Conservation (phyloP, 345 rosid species). For the Pugionium dolabratum region DNA sequence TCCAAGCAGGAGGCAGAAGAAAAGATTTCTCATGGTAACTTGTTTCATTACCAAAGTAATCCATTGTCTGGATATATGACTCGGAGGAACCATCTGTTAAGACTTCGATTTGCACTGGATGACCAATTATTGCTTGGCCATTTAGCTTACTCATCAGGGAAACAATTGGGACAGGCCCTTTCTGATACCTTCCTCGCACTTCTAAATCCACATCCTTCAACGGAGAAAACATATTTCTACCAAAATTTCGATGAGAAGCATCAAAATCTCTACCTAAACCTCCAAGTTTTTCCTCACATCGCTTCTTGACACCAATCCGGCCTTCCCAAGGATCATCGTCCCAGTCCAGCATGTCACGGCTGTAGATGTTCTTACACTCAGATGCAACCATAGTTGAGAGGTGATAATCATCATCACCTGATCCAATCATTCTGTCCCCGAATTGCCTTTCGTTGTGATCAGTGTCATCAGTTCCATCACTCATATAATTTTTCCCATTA, state of each 20-base stretch:
- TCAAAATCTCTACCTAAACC: constrained; percentile 46
- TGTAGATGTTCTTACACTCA: constrained; percentile 44
- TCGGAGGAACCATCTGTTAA: constrained; percentile 74
- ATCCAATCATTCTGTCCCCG: constrained; percentile 38
- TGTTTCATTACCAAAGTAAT: constrained; percentile 48
- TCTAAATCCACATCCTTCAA: constrained; percentile 83
- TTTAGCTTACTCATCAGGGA: constrained; percentile 77
- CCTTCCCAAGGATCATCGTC: constrained; percentile 59
- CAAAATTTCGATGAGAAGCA: constrained; percentile 41
- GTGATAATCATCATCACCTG: constrained; percentile 47
- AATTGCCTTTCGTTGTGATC: constrained; percentile 44
- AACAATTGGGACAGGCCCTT: constrained; percentile 77
- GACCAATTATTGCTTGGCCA: constrained; percentile 92
- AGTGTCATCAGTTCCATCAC: constrained; percentile 48
- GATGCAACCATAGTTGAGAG: constrained; percentile 46
- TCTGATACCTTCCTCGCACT: constrained; percentile 81
- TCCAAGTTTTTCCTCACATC: constrained; percentile 46
- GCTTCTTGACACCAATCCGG: constrained; percentile 42
- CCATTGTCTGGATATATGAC: background rate
- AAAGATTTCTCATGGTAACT: constrained; percentile 51
- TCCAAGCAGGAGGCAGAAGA: constrained; percentile 75
- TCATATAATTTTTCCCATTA: constrained; percentile 42
- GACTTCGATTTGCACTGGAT: constrained; percentile 75
- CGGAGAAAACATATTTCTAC: constrained; percentile 49
- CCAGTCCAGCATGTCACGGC: constrained; percentile 52